Evolutionary conservation across 1,139 yeast species (phyloP).

Genomic region (Yamadazyma mexicana): DNA sequence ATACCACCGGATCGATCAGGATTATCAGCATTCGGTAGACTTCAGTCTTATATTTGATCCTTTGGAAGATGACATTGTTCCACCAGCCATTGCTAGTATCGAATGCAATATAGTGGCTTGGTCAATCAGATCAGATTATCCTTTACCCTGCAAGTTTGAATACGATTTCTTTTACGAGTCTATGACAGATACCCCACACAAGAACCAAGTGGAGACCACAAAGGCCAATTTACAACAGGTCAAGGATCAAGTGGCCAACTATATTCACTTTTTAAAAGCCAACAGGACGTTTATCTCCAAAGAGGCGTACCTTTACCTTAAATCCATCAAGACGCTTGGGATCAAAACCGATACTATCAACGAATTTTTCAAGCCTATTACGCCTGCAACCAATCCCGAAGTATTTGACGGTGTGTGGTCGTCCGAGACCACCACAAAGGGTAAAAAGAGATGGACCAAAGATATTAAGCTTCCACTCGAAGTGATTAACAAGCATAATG

Average conservation of each 20-base stretch:
- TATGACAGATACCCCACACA: conserved; percentile 18
- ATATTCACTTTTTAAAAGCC: conserved; percentile 35
- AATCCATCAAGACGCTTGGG: conserved; percentile 39
- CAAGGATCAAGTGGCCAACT: conserved; percentile 36
- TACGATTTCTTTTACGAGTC: conserved; percentile 45
- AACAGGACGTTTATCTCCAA: conserved; percentile 34
- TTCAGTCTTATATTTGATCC: conserved; percentile 26
- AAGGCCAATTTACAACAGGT: conserved; percentile 36
- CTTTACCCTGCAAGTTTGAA: conserved; percentile 40
- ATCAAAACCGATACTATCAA: conserved; percentile 43
- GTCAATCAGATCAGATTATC: conserved; percentile 45
- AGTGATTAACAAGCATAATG: conserved; percentile 36
- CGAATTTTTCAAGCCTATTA: conserved; percentile 34
- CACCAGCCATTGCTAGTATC: conserved; percentile 33
- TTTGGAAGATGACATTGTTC: conserved; percentile 22
- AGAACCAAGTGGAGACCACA: conserved; percentile 33
- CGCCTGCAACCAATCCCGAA: conserved; percentile 22
- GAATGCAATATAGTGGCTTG: conserved; percentile 43
- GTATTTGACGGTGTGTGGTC: conserved; percentile 31
- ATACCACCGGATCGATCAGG: conserved; percentile 30
- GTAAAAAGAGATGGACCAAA: conserved; percentile 28
- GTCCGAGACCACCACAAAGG: conserved; percentile 18
- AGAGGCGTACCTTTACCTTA: conserved; percentile 37
- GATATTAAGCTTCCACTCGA: conserved; percentile 31
- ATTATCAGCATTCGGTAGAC: conserved; percentile 24